Evolutionary conservation across 202 grass and related monocot species (phyloP).

Genomic region (Sporobolus alterniflorus): DNA sequence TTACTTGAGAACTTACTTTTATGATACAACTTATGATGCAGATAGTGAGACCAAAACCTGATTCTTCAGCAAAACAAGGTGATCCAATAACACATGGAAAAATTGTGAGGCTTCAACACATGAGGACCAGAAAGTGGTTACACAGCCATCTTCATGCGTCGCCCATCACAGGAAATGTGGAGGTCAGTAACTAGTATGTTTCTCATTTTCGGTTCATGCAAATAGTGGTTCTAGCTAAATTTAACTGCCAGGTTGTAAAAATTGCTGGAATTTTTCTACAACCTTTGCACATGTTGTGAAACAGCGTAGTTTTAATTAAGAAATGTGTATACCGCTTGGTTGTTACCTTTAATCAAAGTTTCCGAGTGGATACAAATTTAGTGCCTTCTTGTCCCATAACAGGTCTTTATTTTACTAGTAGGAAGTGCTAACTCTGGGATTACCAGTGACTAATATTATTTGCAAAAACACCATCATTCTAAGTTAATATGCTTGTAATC

Average conservation of each 20-base stretch:
- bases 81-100: slow-evolving; percentile 69
- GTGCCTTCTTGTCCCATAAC: too few relatives aligned
- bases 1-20: slow-evolving; percentile 19
- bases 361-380: background rate
- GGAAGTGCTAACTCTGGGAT: background rate
- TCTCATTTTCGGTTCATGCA: background rate
- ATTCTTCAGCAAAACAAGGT: slow-evolving; percentile 81
- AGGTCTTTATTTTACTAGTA: background rate
- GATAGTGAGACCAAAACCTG: slow-evolving; percentile 73
- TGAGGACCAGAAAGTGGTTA: slow-evolving; percentile 84
- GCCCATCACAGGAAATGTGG: slow-evolving; percentile 90
- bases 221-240: background rate
- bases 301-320: background rate
- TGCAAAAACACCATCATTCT: background rate
- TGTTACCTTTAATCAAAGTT: slow-evolving; percentile 19
- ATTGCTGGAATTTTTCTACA: background rate
- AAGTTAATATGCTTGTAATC: slow-evolving; percentile 23
- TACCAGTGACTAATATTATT: slow-evolving; percentile 5
- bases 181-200: slow-evolving; percentile 55
- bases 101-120: slow-evolving; percentile 81
- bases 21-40: slow-evolving; percentile 29
- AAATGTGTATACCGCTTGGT: background rate
- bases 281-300: background rate
- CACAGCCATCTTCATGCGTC: slow-evolving; percentile 94
- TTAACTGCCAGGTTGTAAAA: slow-evolving; percentile 12